phyloP scores from a whole-genome alignment of 306 rosid genomes.

The Vigna nakashimae region DNA sequence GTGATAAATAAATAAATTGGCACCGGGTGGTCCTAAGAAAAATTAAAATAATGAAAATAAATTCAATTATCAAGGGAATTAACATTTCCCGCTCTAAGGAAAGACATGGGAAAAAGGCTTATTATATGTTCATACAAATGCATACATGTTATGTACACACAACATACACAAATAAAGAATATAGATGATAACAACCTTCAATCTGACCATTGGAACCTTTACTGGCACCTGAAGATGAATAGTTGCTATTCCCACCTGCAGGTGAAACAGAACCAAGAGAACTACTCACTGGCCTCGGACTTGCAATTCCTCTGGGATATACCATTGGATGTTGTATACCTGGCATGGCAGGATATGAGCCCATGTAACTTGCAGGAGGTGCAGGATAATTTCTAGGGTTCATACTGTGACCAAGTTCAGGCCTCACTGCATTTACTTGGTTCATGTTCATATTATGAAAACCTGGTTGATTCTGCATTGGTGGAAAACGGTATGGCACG shows the following conservation, averaged over 20 bases:
- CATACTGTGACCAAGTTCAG: constrained; percentile 66
- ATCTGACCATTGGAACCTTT: constrained; percentile 69
- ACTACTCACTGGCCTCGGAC: constrained; percentile 61
- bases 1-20: constrained; percentile 92
- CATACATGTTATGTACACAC: neutral
- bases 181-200: constrained; percentile 66
- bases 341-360: constrained; percentile 75
- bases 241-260: constrained; percentile 51
- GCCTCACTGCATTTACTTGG: constrained; percentile 74
- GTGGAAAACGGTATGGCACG: constrained; percentile 78
- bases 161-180: neutral
- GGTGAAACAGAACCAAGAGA: constrained; percentile 71
- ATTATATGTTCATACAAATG: neutral
- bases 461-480: constrained; percentile 83
- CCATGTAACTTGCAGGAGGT: constrained; percentile 68
- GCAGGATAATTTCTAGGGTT: constrained; percentile 64
- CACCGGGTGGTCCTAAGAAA: constrained; percentile 84
- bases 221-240: constrained; percentile 62
- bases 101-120: neutral
- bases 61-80: constrained; percentile 31
- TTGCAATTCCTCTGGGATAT: constrained; percentile 72
- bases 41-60: constrained; percentile 45
- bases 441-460: constrained; percentile 73
- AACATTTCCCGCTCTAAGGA: neutral
- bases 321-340: constrained; percentile 82